These are phyloP conservation scores for Penicillium bialowiezense DNA, from an alignment of 495 filamentous ascomycete genomes.

Conservation along the genomic window DNA sequence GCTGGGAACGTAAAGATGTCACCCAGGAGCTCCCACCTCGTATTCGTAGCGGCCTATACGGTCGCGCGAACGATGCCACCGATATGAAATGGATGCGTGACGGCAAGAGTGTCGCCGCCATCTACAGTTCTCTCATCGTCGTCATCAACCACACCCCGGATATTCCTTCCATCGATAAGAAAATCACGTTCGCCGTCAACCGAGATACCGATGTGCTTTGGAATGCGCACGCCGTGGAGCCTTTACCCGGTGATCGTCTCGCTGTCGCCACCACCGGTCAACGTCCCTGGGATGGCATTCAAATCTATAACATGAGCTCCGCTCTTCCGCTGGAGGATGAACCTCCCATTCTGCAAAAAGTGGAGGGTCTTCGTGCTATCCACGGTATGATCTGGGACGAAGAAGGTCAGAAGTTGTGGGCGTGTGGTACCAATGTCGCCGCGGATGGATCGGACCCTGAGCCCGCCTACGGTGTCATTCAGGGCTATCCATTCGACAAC, in stretches of 20 bases:
- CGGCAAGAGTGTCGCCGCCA: slow-evolving; percentile 21
- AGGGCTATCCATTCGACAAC: slow-evolving; percentile 24
- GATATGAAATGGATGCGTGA: slow-evolving; percentile 28
- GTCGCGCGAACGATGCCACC: slow-evolving; percentile 26
- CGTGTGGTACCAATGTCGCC: slow-evolving; percentile 24
- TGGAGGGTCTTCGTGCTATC: slow-evolving; percentile 28
- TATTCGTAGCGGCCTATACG: slow-evolving; percentile 18
- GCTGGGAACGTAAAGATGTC: slow-evolving; percentile 23
- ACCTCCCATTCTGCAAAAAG: slow-evolving; percentile 26
- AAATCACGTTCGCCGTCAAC: slow-evolving; percentile 26
- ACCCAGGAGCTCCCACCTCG: slow-evolving; percentile 15
- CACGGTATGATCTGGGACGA: slow-evolving; percentile 34
- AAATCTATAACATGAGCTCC: slow-evolving; percentile 24
- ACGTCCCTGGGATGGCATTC: slow-evolving; percentile 26
- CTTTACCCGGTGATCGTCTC: slow-evolving; percentile 20
- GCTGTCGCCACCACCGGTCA: slow-evolving; percentile 28
- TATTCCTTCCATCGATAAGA: slow-evolving; percentile 23
- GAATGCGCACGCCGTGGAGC: slow-evolving; percentile 28
- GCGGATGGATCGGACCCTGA: slow-evolving; percentile 26
- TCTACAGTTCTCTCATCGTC: slow-evolving; percentile 22
- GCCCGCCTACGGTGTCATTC: slow-evolving; percentile 22
- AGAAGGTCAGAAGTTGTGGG: slow-evolving; percentile 25
- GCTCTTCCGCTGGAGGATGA: slow-evolving; percentile 21
- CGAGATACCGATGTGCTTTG: slow-evolving; percentile 19
- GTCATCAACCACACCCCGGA: slow-evolving; percentile 30